Base-by-base conservation (phyloP, 73 alveolate species). In the Diophrys sp. region DNA sequence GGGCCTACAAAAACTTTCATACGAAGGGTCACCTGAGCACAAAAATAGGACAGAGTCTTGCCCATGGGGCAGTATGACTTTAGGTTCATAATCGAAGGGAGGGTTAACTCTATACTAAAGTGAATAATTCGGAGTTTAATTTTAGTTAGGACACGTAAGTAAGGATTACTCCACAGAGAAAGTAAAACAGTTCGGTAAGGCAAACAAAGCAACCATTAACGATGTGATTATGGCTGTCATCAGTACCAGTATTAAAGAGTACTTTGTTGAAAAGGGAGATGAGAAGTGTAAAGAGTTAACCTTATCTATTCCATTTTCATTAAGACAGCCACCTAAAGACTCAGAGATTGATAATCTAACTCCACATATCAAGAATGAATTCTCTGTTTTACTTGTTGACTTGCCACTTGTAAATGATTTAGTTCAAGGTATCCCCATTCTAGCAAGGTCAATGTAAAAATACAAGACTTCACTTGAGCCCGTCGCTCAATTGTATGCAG, bases 301-400 rank as follows among this genome's bases (percentile, higher is more conserved):
- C 18, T 26, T 30, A 26, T 29, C 77, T 33, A 74, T 74, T 24
- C 82, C 82, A 29, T 74, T 74, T 34, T 33, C 75, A 0, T 1
- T 74, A 0, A 14, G 78, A 33, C 75, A 71, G 0, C 82, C 54
- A 23, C 82, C 82, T 0, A 14, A 27, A 23, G 82, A 74, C 62
- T 44, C 62, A 11, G 62, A 44, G 18, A 44, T 18, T 74, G 82
- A 71, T 24, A n/a, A n/a, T n/a, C 11, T 0, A 14, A 33, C 14
- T 28, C 30, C 62, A n/a, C 54, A 26, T 23, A 26, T 74, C 27
- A 71, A 74, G 34, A 74, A 74, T 34, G 82, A 74, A 33, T 74
- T 74, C 26, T 31, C 82, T 30, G 62, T 32, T 18, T 33, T 74
- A 0, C 78, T n/a, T 0, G 62, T 74, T 0, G 29, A 34, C 54